phyloP scores from a whole-genome alignment of 2,329 filamentous ascomycete species.

The Trichoderma harzianum region DNA sequence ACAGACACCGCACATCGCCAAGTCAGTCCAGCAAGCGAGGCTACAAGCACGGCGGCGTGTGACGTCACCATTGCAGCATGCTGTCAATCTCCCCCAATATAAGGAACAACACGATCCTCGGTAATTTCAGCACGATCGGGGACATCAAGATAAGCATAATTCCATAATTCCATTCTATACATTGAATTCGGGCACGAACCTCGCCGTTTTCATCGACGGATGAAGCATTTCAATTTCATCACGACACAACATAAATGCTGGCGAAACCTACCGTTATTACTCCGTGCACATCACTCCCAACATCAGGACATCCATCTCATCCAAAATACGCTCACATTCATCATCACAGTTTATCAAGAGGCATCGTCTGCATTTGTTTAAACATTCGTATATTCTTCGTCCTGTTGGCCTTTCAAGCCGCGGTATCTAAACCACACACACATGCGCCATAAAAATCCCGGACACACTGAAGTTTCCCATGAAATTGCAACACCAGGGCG shows the following conservation, averaged over 20 bases:
- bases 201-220: not conserved
- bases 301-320: not conserved
- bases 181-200: not conserved
- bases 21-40: not conserved
- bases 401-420: slow-evolving; percentile 31
- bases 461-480: slow-evolving; percentile 29
- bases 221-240: not conserved
- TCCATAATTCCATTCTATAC: not conserved
- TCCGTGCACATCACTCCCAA: not conserved
- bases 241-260: not conserved
- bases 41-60: not conserved
- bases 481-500: slow-evolving; percentile 36
- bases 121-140: not conserved
- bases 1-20: slow-evolving; percentile 10
- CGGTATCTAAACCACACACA: slow-evolving; percentile 32
- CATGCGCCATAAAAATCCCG: slow-evolving; percentile 29
- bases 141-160: not conserved
- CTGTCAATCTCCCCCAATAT: not conserved
- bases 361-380: slow-evolving; percentile 14
- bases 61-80: slow-evolving; percentile 23
- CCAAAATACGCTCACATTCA: not conserved
- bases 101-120: not conserved
- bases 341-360: not conserved
- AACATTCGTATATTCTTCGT: slow-evolving; percentile 41
- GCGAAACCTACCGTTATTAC: not conserved